Evolutionary conservation across 2,329 filamentous ascomycete genomes (phyloP).

Genomic region (Fusarium proliferatum): DNA sequence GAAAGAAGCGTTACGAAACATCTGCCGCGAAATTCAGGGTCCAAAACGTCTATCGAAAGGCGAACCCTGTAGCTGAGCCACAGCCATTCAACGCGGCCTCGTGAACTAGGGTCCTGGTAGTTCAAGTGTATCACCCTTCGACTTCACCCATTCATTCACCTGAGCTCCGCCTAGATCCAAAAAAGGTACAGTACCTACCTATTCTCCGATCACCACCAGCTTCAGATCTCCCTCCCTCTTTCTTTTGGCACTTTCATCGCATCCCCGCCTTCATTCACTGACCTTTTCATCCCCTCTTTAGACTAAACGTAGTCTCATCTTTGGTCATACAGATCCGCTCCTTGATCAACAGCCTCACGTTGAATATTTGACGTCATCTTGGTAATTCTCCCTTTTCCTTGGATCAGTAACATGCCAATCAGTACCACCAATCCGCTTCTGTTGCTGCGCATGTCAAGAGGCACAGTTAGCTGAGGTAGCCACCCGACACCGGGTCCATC

Average conservation of each 20-base stretch:
- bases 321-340: constrained; percentile 1
- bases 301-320: constrained; percentile 15
- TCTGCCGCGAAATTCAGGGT: constrained; percentile 9
- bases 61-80: constrained; percentile 43
- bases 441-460: constrained; percentile 15
- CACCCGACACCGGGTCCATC: neutral
- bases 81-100: constrained; percentile 40
- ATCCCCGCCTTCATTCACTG: neutral
- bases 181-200: constrained; percentile 17
- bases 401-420: constrained; percentile 26
- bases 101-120: constrained; percentile 27
- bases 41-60: constrained; percentile 4
- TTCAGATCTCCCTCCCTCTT: neutral
- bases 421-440: constrained; percentile 18
- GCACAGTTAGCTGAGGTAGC: constrained; percentile 3
- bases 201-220: constrained; percentile 5
- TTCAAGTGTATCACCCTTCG: constrained; percentile 16
- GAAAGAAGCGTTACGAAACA: neutral
- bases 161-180: constrained; percentile 9
- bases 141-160: constrained; percentile 35
- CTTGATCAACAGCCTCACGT: constrained; percentile 10
- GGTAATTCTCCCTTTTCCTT: constrained; percentile 38
- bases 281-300: constrained; percentile 2
- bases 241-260: constrained; percentile 2
- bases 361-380: constrained; percentile 43